Evolutionary conservation across 768 basidiomycete species (phyloP), one percentile per base, ranked within the genome.

Genomic region (Suillus subluteus): DNA sequence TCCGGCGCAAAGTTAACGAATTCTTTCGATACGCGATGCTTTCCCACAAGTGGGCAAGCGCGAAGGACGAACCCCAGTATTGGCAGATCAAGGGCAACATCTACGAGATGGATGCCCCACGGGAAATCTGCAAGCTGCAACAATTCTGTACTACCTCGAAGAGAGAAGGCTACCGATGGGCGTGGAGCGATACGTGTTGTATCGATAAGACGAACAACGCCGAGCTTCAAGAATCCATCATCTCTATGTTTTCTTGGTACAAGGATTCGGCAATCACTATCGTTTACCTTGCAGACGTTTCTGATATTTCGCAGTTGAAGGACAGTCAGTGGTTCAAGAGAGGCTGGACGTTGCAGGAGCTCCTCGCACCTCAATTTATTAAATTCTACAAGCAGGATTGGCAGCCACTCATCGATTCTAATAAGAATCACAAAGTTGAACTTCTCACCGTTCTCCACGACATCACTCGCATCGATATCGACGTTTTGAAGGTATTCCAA

Each of bases 121-220:
- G 23, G 5, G 65, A 40, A 41, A 66, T 66, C 30, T 8, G 18
- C 26, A 75, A 77, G 54, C 74, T 75, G 26, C 76, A 77, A 21
- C 71, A 77, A 15, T 77, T 73, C 38, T 75, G 76, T 48, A 77
- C 74, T 32, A 18, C 66, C 8, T 71, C 70, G 6, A 76, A 74
- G 1, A 75, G 71, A 54, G 77, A 73, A 35, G 75, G 76, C 2
- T 75, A 63, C 62, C 74, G 75, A n/a, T 75, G 75, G 75, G 74
- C 72, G 6, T 75, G 74, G 74, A 56, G 69, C 4, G 74, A 75
- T 38, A 77, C 76, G 11, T 75, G 74, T 55, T 75, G 74, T 15
- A 75, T 75, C 32, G 66, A 75, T 44, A 71, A 77, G 38, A 59
- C 58, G 59, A 67, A 70, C 41, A 72, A 67, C 37, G 69, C 72